Conservation (phyloP, 139 green algal species). For the Pseudopediastrum boryanum region DNA sequence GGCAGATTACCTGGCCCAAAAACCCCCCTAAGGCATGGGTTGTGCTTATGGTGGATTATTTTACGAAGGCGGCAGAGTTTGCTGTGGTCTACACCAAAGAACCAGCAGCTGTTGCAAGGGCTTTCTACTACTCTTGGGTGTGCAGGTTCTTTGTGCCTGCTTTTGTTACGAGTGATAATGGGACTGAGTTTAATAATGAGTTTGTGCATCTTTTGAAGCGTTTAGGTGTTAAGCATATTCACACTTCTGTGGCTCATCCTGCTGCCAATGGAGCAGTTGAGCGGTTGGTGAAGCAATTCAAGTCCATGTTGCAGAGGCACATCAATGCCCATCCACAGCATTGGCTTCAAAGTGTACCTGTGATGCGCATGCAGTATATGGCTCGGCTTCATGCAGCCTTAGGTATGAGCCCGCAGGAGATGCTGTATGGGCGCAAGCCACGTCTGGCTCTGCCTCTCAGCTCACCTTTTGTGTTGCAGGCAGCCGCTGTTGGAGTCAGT, state of each 20-base stretch:
- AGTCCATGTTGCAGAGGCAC: slow-evolving; percentile 5
- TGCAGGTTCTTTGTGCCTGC: background rate
- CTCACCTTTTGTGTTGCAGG: background rate
- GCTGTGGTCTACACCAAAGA: background rate
- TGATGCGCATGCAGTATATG: slow-evolving; percentile 12
- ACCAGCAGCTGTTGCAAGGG: no score
- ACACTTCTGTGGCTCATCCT: no score
- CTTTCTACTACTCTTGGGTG: background rate
- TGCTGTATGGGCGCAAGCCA: slow-evolving; percentile 17
- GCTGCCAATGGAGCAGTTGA: slow-evolving; percentile 7
- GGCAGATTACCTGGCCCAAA: background rate
- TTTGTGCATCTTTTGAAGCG: background rate
- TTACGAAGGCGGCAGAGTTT: slow-evolving; percentile 1
- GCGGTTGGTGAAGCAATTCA: slow-evolving; percentile 1
- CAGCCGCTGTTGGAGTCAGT: background rate
- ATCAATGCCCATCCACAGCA: slow-evolving; percentile 16
- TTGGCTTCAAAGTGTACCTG: slow-evolving; percentile 24
- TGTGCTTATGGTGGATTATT: no score
- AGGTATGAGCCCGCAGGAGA: slow-evolving; percentile 21
- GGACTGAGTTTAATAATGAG: background rate
- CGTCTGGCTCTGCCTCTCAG: background rate
- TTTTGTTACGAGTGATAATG: background rate
- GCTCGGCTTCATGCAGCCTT: background rate
- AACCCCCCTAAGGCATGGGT: no score
- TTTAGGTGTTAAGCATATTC: slow-evolving; percentile 10